phyloP scores from a whole-genome alignment of 2,329 filamentous ascomycete genomes.

The Venturia pyrina region DNA sequence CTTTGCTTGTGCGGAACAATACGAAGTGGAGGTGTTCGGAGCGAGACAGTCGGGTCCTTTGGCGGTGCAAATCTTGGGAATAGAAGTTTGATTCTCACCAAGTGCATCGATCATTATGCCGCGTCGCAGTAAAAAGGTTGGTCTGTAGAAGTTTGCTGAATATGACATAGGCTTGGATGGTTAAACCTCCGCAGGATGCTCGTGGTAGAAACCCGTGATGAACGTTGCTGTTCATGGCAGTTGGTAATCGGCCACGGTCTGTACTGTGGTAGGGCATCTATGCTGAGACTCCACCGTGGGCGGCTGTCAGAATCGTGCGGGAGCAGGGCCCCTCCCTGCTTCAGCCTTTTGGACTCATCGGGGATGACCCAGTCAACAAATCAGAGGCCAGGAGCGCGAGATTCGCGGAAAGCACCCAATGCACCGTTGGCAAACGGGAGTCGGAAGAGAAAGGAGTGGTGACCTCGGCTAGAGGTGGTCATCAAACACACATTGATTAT shows the following conservation, averaged over 20 bases:
- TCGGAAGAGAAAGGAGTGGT: neutral
- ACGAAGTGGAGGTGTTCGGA: neutral
- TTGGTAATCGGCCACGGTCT: neutral
- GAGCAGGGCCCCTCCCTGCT: slow-evolving; percentile 8
- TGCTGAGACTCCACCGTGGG: slow-evolving; percentile 4
- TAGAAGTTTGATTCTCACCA: neutral
- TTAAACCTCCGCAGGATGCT: neutral
- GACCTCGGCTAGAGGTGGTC: neutral
- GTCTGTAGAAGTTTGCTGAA: neutral
- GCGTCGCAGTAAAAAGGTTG: neutral
- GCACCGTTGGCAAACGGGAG: slow-evolving; percentile 2
- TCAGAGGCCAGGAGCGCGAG: slow-evolving; percentile 1
- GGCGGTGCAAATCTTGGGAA: neutral
- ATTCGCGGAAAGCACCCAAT: neutral
- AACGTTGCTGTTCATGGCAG: neutral
- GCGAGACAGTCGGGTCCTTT: neutral
- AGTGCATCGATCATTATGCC: neutral
- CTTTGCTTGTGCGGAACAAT: slow-evolving; percentile 5
- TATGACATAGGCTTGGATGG: neutral
- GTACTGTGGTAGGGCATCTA: neutral
- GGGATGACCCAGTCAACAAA: neutral
- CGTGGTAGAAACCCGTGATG: neutral
- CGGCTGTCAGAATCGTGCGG: slow-evolving; percentile 6
- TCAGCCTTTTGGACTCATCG: neutral
- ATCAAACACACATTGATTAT: neutral